Evolutionary conservation across 306 rosid genomes (phyloP).

Genomic region (Dicorynia guianensis): DNA sequence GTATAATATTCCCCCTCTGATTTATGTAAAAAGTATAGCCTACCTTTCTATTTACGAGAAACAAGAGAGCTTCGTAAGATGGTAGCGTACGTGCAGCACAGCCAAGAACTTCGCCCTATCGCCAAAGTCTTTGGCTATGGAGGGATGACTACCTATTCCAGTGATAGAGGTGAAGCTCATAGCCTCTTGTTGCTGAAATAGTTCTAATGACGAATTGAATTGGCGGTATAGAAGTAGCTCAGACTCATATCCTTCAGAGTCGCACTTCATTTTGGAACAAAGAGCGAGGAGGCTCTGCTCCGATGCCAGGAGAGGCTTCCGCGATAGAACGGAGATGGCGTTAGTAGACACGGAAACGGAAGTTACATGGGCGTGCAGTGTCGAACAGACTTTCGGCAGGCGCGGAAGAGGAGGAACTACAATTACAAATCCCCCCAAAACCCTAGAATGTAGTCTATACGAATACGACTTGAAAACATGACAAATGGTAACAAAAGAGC

Average conservation of each 20-base stretch:
- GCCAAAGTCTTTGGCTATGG: conserved; percentile 78
- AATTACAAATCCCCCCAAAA: background rate
- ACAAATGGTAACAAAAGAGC: too few species aligned
- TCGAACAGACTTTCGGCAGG: background rate
- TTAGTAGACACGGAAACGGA: conserved; percentile 8
- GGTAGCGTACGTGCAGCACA: conserved; percentile 65
- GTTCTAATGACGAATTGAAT: conserved; percentile 72
- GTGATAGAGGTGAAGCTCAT: conserved; percentile 70
- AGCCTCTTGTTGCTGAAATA: conserved; percentile 73
- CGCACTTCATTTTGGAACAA: conserved; percentile 89
- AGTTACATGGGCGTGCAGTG: background rate
- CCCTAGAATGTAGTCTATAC: conserved; percentile 1
- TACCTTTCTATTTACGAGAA: conserved; percentile 72
- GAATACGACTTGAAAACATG: too few species aligned
- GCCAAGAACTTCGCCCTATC: conserved; percentile 76
- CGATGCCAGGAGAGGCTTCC: conserved; percentile 51
- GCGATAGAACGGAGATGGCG: conserved; percentile 26
- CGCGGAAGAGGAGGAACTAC: too few species aligned
- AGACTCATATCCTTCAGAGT: conserved; percentile 78
- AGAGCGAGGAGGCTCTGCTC: conserved; percentile 64
- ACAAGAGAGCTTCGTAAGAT: conserved; percentile 67
- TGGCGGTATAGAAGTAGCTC: conserved; percentile 72
- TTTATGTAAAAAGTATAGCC: background rate
- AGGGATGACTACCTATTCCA: conserved; percentile 67
- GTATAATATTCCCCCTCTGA: too few species aligned